Conservation (phyloP, 2,329 filamentous ascomycete species). For the Fusarium sterilihyphosum region DNA sequence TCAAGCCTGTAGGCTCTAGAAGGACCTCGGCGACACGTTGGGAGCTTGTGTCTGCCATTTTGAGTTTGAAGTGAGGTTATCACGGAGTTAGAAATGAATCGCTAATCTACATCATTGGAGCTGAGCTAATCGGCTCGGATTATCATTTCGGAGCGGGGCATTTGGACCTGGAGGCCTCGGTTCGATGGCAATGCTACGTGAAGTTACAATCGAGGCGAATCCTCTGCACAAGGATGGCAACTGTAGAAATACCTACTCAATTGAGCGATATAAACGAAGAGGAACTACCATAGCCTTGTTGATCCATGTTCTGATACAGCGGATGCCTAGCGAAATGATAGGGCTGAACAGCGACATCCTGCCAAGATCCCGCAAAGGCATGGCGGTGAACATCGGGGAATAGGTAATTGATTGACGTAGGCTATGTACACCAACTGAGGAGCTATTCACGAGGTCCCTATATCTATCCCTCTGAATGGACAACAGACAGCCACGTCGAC, state of each 20-base stretch:
- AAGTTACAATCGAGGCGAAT: background rate
- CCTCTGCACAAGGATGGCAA: fast-evolving
- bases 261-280: background rate
- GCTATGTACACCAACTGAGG: background rate
- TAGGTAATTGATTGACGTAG: background rate
- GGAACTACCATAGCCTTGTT: background rate
- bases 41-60: conserved; percentile 18
- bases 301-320: background rate
- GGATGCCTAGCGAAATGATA: background rate
- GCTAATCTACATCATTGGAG: conserved; percentile 13
- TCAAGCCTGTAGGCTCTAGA: conserved; percentile 52
- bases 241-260: background rate
- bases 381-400: background rate
- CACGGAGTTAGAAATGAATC: background rate
- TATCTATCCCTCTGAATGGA: fast-evolving
- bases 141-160: conserved; percentile 20
- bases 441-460: background rate
- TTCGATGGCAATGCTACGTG: background rate
- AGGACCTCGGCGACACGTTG: conserved; percentile 51
- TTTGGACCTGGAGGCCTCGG: background rate
- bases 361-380: background rate
- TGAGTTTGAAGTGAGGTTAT: background rate
- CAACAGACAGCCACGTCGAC: background rate
- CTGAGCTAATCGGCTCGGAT: conserved; percentile 15
- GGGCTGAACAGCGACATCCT: background rate